A percentile compares a stretch with the other conserved stretches of the same genome.
These are phyloP conservation scores for Fusarium paranaense DNA, from an alignment of 2,329 filamentous ascomycete genomes.

Conservation along the genomic window DNA sequence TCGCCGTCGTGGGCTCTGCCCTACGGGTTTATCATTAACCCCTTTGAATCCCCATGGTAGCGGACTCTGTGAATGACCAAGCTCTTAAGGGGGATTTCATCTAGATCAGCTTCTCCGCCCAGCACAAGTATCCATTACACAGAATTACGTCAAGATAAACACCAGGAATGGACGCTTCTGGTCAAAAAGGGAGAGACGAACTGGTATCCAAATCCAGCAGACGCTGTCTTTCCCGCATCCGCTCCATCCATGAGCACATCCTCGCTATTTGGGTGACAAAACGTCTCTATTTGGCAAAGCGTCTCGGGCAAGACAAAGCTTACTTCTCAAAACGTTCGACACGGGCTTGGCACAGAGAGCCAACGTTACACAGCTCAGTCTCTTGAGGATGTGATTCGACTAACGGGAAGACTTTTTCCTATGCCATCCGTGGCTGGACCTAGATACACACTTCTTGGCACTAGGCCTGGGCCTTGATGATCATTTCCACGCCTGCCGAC, in stretches of 20 bases:
- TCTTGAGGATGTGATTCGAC: not conserved
- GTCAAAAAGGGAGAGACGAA: not conserved
- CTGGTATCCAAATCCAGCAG: not conserved
- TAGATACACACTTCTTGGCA: not conserved
- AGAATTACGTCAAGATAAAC: not conserved
- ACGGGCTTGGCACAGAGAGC: not conserved
- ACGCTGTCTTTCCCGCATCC: not conserved
- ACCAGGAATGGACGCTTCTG: slow-evolving; percentile 12
- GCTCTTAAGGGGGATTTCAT: not conserved
- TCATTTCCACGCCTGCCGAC: not conserved
- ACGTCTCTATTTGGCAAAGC: slow-evolving; percentile 6
- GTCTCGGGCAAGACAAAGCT: slow-evolving; percentile 7
- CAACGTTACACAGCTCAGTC: slow-evolving; percentile 1
- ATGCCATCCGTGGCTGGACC: not conserved
- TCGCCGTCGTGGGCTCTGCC: not conserved
- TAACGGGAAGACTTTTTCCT: not conserved
- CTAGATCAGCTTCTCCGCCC: not conserved
- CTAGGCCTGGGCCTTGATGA: not conserved
- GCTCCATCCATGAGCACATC: not conserved
- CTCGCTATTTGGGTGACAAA: not conserved
- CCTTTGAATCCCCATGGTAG: not conserved
- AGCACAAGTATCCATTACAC: not conserved
- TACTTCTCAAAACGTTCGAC: slow-evolving; percentile 25
- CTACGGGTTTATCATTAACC: not conserved
- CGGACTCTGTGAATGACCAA: not conserved